Evolutionary conservation across 2,329 filamentous ascomycete genomes (phyloP).

Genomic region (Penicillium corylophilum): DNA sequence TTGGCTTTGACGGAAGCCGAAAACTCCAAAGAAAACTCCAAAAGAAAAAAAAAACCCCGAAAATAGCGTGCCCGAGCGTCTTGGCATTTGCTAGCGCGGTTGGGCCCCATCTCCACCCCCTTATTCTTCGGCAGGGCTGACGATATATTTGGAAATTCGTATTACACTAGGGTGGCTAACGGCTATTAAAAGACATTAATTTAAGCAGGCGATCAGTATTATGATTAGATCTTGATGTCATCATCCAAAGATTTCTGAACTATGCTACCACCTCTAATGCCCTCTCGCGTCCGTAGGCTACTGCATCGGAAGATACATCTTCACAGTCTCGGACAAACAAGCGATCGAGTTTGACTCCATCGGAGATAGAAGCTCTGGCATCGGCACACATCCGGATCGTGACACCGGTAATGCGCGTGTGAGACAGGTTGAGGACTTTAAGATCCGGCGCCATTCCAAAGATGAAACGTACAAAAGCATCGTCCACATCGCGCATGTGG

Average conservation of each 20-base stretch:
- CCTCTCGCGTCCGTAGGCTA: conserved; percentile 32
- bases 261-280: conserved; percentile 29
- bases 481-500: conserved; percentile 26
- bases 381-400: conserved; percentile 36
- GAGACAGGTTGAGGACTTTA: conserved; percentile 34
- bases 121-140: not conserved
- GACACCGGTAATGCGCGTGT: conserved; percentile 35
- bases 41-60: not conserved
- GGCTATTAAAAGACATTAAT: not conserved
- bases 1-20: not conserved
- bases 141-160: not conserved
- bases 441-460: conserved; percentile 27
- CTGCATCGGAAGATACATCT: conserved; percentile 33
- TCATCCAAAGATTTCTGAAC: not conserved
- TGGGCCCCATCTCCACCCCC: not conserved
- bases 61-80: not conserved
- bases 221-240: not conserved
- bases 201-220: not conserved
- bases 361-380: conserved; percentile 8
- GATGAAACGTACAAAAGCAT: conserved; percentile 22
- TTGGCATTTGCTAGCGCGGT: not conserved
- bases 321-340: conserved; percentile 31
- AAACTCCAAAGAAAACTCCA: too few species aligned
- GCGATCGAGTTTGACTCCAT: conserved; percentile 21
- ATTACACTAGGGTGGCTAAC: not conserved